phyloP scores from a whole-genome alignment of 1,139 yeast genomes.

The Pneumocystis wakefieldiae region DNA sequence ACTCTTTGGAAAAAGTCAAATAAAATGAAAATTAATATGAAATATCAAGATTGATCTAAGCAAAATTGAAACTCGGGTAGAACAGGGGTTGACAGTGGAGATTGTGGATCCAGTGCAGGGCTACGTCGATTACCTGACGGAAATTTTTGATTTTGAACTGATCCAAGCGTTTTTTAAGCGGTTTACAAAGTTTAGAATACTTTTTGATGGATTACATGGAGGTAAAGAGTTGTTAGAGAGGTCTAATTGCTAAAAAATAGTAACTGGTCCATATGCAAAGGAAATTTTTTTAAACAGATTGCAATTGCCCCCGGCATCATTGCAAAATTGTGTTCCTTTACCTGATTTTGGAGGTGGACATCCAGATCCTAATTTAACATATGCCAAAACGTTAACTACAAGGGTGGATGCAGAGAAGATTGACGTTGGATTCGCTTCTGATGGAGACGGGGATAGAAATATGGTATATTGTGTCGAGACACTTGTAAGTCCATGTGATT shows the following conservation, averaged over 20 bases:
- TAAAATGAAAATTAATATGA: not conserved
- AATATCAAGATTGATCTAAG: slow-evolving; percentile 37
- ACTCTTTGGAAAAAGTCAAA: not conserved
- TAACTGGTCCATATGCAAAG: slow-evolving; percentile 91
- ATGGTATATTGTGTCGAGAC: slow-evolving; percentile 96
- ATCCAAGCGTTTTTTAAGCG: slow-evolving; percentile 56
- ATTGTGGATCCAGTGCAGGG: slow-evolving; percentile 69
- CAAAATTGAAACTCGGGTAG: slow-evolving; percentile 36
- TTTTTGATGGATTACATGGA: slow-evolving; percentile 87
- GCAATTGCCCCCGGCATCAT: slow-evolving; percentile 51
- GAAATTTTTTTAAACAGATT: slow-evolving; percentile 73
- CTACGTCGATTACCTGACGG: slow-evolving; percentile 64
- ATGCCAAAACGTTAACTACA: slow-evolving; percentile 75
- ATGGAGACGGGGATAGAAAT: slow-evolving; percentile 97
- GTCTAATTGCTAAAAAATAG: slow-evolving; percentile 19
- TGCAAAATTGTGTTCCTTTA: slow-evolving; percentile 65
- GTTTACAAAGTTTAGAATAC: slow-evolving; percentile 46
- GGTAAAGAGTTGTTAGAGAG: not conserved
- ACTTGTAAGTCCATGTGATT: slow-evolving; percentile 95
- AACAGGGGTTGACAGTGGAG: slow-evolving; percentile 47
- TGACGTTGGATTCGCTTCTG: slow-evolving; percentile 95
- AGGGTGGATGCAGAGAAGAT: slow-evolving; percentile 65
- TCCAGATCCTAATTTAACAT: slow-evolving; percentile 95
- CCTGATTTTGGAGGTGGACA: slow-evolving; percentile 96
- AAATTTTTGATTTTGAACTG: slow-evolving; percentile 73